phyloP scores from a whole-genome alignment of 345 rosid genomes.

The Clausena lansium region DNA sequence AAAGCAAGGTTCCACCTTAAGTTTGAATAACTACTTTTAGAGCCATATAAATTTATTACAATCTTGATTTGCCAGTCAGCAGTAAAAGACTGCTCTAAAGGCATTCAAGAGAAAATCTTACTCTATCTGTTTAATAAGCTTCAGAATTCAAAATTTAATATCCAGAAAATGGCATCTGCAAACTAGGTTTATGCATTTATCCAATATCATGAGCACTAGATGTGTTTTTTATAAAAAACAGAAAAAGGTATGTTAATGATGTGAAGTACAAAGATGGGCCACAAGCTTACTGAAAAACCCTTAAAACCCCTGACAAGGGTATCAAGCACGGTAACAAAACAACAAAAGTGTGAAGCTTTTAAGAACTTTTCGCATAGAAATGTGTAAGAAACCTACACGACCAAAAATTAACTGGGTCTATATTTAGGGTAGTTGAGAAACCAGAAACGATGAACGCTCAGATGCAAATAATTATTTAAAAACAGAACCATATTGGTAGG shows the following conservation, averaged over 20 bases:
- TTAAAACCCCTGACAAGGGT: not conserved
- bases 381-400: not conserved
- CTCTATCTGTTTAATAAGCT: not conserved
- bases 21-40: not conserved
- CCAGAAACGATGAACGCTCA: not conserved
- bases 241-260: not conserved
- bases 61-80: not conserved
- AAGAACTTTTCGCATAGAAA: not conserved
- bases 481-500: not conserved
- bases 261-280: not conserved
- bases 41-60: not conserved
- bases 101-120: not conserved
- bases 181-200: not conserved
- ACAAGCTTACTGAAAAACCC: not conserved
- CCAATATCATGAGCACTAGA: not conserved
- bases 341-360: not conserved
- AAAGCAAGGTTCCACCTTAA: not conserved
- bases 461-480: not conserved
- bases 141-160: not conserved
- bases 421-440: not conserved
- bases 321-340: not conserved
- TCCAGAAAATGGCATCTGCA: not conserved
- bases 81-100: not conserved
- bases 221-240: not conserved
- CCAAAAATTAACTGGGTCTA: not conserved